Conservation (phyloP, 2,329 filamentous ascomycete genomes). For the Macroventuria anomochaeta region DNA sequence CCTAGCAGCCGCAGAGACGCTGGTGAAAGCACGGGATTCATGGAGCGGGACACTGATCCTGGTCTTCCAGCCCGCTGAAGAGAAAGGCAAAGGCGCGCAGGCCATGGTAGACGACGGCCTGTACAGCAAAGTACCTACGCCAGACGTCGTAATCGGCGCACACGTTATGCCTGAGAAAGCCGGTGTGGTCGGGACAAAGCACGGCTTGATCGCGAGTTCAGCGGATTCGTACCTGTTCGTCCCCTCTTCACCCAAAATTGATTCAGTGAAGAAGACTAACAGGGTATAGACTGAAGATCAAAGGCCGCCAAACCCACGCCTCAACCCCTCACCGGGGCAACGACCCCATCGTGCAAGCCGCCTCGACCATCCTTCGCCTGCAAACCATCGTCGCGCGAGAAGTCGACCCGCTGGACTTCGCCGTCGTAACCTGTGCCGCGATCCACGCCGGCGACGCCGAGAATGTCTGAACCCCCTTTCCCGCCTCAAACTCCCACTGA, state of each 20-base stretch:
- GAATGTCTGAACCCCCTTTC: conserved; percentile 48
- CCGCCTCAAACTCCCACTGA: too few species aligned
- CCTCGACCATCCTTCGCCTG: conserved; percentile 62
- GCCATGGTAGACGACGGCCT: conserved; percentile 67
- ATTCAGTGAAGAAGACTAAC: conserved; percentile 15
- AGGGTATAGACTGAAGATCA: conserved; percentile 59
- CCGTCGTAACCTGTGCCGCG: conserved; percentile 65
- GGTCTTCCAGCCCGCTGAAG: conserved; percentile 72
- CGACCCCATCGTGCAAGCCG: conserved; percentile 66
- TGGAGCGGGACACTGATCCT: conserved; percentile 71
- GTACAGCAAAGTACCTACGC: conserved; percentile 61
- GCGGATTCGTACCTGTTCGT: conserved; percentile 49
- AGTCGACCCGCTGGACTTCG: conserved; percentile 60
- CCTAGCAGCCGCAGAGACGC: conserved; percentile 61
- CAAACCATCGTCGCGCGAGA: conserved; percentile 66
- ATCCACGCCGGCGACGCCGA: conserved; percentile 66
- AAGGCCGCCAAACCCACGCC: conserved; percentile 65
- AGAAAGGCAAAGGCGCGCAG: conserved; percentile 67
- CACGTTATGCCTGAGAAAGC: conserved; percentile 60
- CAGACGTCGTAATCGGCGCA: conserved; percentile 63
- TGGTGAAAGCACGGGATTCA: conserved; percentile 52
- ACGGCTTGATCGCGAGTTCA: conserved; percentile 51
- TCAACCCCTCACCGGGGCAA: conserved; percentile 60
- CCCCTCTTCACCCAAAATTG: neutral
- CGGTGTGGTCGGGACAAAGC: conserved; percentile 51